phyloP scores from a whole-genome alignment of 2,329 filamentous ascomycete genomes.

The Exophiala phaeomuriformis region DNA sequence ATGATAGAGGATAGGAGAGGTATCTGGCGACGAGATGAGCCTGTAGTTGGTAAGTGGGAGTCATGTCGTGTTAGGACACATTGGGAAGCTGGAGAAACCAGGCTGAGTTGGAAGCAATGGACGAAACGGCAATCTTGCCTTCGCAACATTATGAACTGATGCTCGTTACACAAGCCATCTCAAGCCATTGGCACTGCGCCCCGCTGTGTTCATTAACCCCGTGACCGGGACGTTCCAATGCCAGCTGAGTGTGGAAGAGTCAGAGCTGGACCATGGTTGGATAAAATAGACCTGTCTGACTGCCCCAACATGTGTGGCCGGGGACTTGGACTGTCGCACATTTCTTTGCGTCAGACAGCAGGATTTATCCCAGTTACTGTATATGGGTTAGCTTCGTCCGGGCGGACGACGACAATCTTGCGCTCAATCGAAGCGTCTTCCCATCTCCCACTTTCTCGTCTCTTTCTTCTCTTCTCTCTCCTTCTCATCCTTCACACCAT shows the following conservation, averaged over 20 bases:
- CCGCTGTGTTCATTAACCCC: no score
- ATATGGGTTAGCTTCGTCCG: conserved; percentile 11
- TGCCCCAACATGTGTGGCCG: no score
- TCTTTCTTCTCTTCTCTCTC: background rate
- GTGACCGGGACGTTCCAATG: no score
- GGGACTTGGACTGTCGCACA: background rate
- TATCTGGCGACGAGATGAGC: background rate
- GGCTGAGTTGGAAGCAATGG: background rate
- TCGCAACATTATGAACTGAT: no score
- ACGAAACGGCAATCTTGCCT: background rate
- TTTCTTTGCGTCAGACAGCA: background rate
- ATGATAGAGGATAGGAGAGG: background rate
- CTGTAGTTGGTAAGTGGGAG: background rate
- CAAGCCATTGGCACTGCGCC: no score
- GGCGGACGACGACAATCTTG: conserved; percentile 1
- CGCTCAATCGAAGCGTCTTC: background rate
- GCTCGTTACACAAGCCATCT: no score
- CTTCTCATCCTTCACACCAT: background rate
- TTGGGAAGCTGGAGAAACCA: background rate
- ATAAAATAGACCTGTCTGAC: no score
- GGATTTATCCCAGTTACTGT: conserved; percentile 9
- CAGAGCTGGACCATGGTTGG: no score
- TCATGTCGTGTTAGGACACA: background rate
- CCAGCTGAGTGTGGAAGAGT: no score
- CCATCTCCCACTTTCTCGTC: conserved; percentile 7